A percentile compares a stretch with the other conserved stretches of the same genome.
Evolutionary conservation across 306 rosid genomes (phyloP).

Genomic region (Acacia melanoxylon): DNA sequence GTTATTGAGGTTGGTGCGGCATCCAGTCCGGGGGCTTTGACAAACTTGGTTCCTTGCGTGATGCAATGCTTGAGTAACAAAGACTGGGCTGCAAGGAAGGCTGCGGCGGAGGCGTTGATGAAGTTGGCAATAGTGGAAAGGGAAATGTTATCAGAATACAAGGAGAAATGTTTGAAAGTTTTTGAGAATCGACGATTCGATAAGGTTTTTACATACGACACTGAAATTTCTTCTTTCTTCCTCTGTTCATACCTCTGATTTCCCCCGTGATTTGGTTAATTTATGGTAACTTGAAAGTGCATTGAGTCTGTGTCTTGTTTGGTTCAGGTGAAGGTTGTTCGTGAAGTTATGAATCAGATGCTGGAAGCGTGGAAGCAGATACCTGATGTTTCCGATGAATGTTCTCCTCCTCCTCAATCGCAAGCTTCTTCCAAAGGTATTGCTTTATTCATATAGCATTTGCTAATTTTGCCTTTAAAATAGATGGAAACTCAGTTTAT

Average conservation of each 20-base stretch:
- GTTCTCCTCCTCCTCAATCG: slow-evolving; percentile 60
- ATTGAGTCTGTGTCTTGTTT: not conserved
- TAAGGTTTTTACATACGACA: slow-evolving; percentile 42
- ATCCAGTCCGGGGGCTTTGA: slow-evolving; percentile 46
- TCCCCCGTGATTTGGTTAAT: not conserved
- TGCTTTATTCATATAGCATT: not conserved
- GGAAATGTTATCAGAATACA: slow-evolving; percentile 54
- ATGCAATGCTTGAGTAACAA: slow-evolving; percentile 51
- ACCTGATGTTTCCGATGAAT: slow-evolving; percentile 65
- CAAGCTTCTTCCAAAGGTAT: slow-evolving; percentile 67
- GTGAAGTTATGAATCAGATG: slow-evolving; percentile 75
- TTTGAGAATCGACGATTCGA: slow-evolving; percentile 73
- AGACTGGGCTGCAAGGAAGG: slow-evolving; percentile 81
- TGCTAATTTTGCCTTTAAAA: not conserved
- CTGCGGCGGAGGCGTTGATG: slow-evolving; percentile 66
- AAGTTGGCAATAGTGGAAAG: slow-evolving; percentile 63
- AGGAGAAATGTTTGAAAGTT: slow-evolving; percentile 52
- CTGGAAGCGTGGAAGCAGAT: slow-evolving; percentile 78
- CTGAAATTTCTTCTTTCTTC: not conserved
- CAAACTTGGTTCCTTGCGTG: slow-evolving; percentile 56
- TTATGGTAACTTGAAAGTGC: slow-evolving; percentile 3
- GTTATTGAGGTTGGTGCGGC: slow-evolving; percentile 64
- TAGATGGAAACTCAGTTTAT: not conserved
- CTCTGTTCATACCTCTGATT: not conserved
- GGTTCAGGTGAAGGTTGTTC: slow-evolving; percentile 67